These are phyloP conservation scores for Phlegmacium glaucopus DNA, from an alignment of 768 basidiomycete genomes.

Conservation along the genomic window DNA sequence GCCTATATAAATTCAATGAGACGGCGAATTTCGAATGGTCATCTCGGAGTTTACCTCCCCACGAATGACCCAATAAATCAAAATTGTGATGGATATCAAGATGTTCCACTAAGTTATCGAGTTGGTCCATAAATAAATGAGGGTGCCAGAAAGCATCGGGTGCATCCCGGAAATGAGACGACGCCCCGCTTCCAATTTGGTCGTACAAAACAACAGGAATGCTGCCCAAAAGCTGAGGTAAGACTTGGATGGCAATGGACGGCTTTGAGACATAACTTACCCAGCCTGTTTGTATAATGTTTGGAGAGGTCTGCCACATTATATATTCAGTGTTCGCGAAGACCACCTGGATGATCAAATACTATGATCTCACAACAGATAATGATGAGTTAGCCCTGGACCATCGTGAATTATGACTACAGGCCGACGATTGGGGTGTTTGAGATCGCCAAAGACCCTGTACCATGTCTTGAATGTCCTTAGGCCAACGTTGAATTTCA, in stretches of 20 bases:
- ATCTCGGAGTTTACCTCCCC: slow-evolving; percentile 24
- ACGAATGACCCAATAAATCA: slow-evolving; percentile 48
- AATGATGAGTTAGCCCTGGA: slow-evolving; percentile 27
- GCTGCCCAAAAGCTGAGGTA: slow-evolving; percentile 13
- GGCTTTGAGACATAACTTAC: neutral
- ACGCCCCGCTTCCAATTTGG: slow-evolving; percentile 46
- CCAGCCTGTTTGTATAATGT: neutral
- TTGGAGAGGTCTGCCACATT: neutral
- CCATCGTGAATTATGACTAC: slow-evolving; percentile 47
- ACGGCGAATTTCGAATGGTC: neutral
- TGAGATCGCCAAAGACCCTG: slow-evolving; percentile 39
- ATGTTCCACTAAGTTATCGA: slow-evolving; percentile 39
- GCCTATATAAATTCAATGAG: slow-evolving; percentile 5
- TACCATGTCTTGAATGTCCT: slow-evolving; percentile 40
- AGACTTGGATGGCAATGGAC: slow-evolving; percentile 5
- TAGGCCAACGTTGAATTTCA: slow-evolving; percentile 7
- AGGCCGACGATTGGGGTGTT: slow-evolving; percentile 21
- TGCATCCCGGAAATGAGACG: slow-evolving; percentile 45
- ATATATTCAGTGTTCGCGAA: slow-evolving; percentile 7
- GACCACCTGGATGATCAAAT: neutral
- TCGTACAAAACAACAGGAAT: slow-evolving; percentile 49
- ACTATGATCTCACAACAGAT: slow-evolving; percentile 2
- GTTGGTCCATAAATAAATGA: slow-evolving; percentile 45
- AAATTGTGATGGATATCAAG: slow-evolving; percentile 38
- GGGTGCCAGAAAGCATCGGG: slow-evolving; percentile 42